Base-by-base conservation (phyloP, 2,329 filamentous ascomycete genomes). In the Fusarium sp. region DNA sequence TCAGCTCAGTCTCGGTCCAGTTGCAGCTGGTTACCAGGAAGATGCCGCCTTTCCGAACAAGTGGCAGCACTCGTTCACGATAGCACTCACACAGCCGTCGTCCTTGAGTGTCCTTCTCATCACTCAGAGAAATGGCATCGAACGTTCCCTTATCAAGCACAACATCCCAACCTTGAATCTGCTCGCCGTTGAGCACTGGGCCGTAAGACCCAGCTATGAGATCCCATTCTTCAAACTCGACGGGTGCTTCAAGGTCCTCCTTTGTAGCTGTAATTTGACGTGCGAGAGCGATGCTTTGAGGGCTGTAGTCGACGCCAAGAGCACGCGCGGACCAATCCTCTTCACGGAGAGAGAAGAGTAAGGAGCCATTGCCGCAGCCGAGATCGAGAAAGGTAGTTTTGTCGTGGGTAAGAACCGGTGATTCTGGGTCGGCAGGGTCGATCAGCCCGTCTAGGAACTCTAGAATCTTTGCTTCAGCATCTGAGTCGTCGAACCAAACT, bases 91-190 rank as follows among this genome's bases (percentile, higher is more conserved):
- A 92, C 14, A 92, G 84, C 56, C 91, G 86, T 40, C 87, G 82
- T 1, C 87, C 89, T 16, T 79, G 77, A 55, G 81, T 81, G 70
- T 85, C 83, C 30, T 77, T 79, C 70, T 90, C 88, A 59, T 85
- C 84, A 55, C 86, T 88, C n/a, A 98, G 83, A 51, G 90, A 94
- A 34, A 99, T 92, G 13, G 96, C 96, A 83, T 99, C 96, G 78
- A 98, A 99, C 1, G 96, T 99, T 46, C 96, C 96, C 82, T 99
- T 99, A 81, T 99, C 96, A n/a, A 98, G 87, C 1, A 98, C 91
- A 0, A 98, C 89, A 80, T 98, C 94, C 82, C 94, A 98, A 1
- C 92, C 92, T 1, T 79, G 78, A 1, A 73, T 73, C 32, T 79
- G 72, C 4, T 61, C 23, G 12, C 74, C 73, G 20, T 60, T 63